Evolutionary conservation across 2,329 filamentous ascomycete genomes (phyloP).

Genomic region (Exophiala viscosa): DNA sequence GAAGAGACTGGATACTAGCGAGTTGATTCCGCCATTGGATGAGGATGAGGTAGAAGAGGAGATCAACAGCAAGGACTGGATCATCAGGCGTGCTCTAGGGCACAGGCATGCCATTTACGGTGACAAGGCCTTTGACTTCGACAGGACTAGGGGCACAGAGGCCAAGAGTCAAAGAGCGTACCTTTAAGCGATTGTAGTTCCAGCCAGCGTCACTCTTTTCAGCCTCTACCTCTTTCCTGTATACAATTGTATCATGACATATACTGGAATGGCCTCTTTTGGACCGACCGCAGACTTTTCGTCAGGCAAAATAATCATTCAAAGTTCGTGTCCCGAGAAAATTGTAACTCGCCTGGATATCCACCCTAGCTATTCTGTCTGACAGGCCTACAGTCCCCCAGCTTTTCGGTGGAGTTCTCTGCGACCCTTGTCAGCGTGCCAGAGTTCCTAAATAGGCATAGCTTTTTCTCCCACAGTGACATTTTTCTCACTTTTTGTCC

Average conservation of each 20-base stretch:
- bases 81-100: constrained; percentile 39
- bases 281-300: too few species aligned
- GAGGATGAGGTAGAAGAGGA: constrained; percentile 35
- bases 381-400: too few species aligned
- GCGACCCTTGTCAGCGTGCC: neutral
- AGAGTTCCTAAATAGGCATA: constrained; percentile 11
- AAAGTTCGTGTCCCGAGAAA: too few species aligned
- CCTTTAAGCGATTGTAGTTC: constrained; percentile 4
- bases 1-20: constrained; percentile 37
- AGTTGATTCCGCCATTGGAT: constrained; percentile 34
- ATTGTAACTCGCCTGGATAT: too few species aligned
- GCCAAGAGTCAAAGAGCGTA: constrained; percentile 25
- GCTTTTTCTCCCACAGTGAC: constrained; percentile 16
- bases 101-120: constrained; percentile 29
- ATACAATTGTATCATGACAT: too few species aligned
- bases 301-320: too few species aligned
- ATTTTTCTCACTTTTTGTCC: constrained; percentile 20
- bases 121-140: constrained; percentile 24
- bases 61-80: constrained; percentile 42
- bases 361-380: neutral
- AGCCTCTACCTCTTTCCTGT: too few species aligned
- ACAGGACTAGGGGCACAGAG: constrained; percentile 24
- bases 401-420: neutral
- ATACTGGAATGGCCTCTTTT: too few species aligned
- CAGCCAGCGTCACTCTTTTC: too few species aligned